A percentile compares a stretch with the other conserved stretches of the same genome.
These are phyloP conservation scores for Rhodocollybia butyracea DNA, from an alignment of 768 basidiomycete species.

Conservation along the genomic window DNA sequence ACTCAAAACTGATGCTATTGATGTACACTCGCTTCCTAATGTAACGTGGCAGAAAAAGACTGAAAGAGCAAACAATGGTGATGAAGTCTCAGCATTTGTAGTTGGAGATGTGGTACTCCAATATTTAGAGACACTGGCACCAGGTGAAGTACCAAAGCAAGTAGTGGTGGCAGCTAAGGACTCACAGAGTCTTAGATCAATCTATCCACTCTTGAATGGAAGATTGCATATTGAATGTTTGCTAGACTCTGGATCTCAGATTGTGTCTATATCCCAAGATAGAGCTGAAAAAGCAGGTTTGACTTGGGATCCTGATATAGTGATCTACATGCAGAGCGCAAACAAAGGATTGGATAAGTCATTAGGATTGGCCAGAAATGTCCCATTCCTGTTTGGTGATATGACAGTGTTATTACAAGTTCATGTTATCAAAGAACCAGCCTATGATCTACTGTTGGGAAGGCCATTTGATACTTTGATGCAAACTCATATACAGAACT, in stretches of 20 bases:
- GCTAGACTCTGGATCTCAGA: slow-evolving; percentile 21
- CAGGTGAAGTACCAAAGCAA: background rate
- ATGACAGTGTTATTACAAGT: slow-evolving; percentile 24
- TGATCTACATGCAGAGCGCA: slow-evolving; percentile 20
- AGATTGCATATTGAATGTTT: slow-evolving; percentile 17
- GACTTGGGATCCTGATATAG: slow-evolving; percentile 16
- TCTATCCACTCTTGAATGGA: slow-evolving; percentile 18
- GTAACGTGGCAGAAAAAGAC: background rate
- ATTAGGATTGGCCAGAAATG: slow-evolving; percentile 21
- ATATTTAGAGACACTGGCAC: slow-evolving; percentile 2
- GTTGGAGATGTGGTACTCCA: slow-evolving; percentile 2
- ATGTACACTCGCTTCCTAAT: background rate
- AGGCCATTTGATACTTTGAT: slow-evolving; percentile 6
- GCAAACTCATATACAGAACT: background rate
- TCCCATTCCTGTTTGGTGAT: slow-evolving; percentile 18
- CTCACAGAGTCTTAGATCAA: slow-evolving; percentile 15
- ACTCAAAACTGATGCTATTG: background rate
- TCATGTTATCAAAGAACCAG: slow-evolving; percentile 20
- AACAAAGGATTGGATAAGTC: slow-evolving; percentile 18
- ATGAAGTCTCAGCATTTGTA: background rate
- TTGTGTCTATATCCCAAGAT: slow-evolving; percentile 21
- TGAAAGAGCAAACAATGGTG: background rate
- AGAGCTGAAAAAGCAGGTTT: slow-evolving; percentile 15
- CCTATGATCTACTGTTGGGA: slow-evolving; percentile 25
- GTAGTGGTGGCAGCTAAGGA: slow-evolving; percentile 21